Evolutionary conservation across 2,329 filamentous ascomycete genomes (phyloP).

Genomic region (Paecilomyces dactylethromorphus): DNA sequence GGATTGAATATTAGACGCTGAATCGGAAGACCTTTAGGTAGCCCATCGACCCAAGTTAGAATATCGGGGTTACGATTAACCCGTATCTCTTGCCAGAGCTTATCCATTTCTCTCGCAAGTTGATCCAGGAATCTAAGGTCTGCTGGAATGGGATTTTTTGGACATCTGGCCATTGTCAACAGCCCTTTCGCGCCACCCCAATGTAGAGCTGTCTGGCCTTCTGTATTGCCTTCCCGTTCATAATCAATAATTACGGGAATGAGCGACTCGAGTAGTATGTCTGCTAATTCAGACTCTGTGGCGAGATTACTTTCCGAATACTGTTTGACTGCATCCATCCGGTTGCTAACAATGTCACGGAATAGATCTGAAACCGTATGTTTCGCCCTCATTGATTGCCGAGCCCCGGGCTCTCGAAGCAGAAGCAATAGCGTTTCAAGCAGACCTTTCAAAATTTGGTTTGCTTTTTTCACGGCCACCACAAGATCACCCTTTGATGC

Average conservation of each 20-base stretch:
- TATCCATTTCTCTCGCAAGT: slow-evolving; percentile 7
- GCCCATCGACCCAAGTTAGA: slow-evolving; percentile 1
- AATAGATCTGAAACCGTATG: neutral
- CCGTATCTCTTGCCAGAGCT: slow-evolving; percentile 7
- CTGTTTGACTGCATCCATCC: neutral
- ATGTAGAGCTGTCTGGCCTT: slow-evolving; percentile 2
- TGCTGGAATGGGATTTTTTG: neutral
- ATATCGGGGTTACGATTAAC: slow-evolving; percentile 2
- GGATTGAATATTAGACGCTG: slow-evolving; percentile 6
- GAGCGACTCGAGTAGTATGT: slow-evolving; percentile 6
- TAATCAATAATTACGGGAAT: slow-evolving; percentile 7
- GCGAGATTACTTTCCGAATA: neutral
- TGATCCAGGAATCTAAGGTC: slow-evolving; percentile 7
- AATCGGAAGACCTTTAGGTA: slow-evolving; percentile 9
- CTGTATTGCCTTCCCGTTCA: slow-evolving; percentile 4
- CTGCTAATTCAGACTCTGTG: neutral
- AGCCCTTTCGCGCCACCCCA: slow-evolving; percentile 2
- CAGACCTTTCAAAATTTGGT: neutral
- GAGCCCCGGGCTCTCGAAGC: slow-evolving; percentile 1
- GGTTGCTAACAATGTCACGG: neutral
- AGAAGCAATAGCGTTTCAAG: neutral
- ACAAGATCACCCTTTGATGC: neutral
- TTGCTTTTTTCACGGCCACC: neutral
- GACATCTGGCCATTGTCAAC: neutral
- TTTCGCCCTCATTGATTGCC: neutral